Evolutionary conservation across 768 basidiomycete genomes (phyloP).

Genomic region (Wakefieldia striispora): DNA sequence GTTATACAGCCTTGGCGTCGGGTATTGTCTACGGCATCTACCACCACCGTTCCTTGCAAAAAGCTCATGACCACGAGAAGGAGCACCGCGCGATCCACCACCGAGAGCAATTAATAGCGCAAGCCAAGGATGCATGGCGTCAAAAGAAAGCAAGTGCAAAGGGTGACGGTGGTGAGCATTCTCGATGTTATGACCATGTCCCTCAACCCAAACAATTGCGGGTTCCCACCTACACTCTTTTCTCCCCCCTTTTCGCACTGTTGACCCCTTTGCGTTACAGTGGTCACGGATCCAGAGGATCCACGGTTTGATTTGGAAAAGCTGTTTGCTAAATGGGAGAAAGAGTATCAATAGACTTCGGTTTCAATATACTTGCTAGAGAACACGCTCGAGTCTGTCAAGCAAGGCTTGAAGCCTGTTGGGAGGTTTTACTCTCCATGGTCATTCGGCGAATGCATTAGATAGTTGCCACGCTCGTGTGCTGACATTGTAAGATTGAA

Average conservation of each 20-base stretch:
- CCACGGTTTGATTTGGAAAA: constrained; percentile 96
- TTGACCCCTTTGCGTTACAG: constrained; percentile 40
- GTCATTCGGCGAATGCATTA: constrained; percentile 5
- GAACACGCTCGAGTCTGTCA: constrained; percentile 7
- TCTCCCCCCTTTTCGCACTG: not conserved
- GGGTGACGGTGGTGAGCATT: constrained; percentile 53
- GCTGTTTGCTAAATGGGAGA: constrained; percentile 73
- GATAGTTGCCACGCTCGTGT: not conserved
- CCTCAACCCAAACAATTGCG: not conserved
- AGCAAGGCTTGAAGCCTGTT: constrained; percentile 7
- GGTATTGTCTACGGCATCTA: constrained; percentile 91
- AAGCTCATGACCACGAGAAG: constrained; percentile 73
- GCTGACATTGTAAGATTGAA: not conserved
- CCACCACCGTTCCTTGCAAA: constrained; percentile 89
- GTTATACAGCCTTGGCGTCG: constrained; percentile 85
- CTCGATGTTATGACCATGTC: not conserved
- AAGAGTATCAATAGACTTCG: constrained; percentile 52
- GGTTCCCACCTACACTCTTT: not conserved
- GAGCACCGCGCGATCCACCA: constrained; percentile 69
- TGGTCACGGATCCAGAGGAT: constrained; percentile 92
- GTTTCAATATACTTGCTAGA: constrained; percentile 29
- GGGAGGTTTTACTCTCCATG: not conserved
- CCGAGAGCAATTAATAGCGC: constrained; percentile 71
- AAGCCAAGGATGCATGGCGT: constrained; percentile 90
- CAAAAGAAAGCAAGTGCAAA: constrained; percentile 63